Conservation (phyloP, 23 red algal species). For the Chondrus crispus region DNA sequence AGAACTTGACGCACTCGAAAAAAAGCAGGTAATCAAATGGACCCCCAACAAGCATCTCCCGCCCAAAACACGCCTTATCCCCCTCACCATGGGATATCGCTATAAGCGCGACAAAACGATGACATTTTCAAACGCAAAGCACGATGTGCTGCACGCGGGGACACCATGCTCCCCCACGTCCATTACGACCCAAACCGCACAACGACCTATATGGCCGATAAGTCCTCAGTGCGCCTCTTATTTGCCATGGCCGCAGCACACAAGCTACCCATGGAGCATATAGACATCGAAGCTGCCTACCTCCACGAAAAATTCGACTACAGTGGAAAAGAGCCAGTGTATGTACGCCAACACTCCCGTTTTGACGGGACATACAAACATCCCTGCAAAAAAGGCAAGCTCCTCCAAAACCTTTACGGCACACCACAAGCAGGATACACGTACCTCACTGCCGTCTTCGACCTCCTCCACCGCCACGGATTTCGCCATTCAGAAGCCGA, state of each 20-base stretch:
- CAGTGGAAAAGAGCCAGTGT: background rate
- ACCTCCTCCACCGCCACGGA: background rate
- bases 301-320: background rate
- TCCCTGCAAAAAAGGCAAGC: background rate
- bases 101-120: background rate
- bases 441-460: background rate
- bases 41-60: background rate
- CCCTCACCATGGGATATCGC: background rate
- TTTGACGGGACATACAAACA: background rate
- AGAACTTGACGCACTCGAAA: background rate
- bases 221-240: background rate
- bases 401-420: background rate
- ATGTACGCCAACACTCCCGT: background rate
- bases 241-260: background rate
- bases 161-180: background rate
- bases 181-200: background rate
- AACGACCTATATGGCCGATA: background rate
- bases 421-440: background rate
- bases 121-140: background rate
- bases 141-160: background rate
- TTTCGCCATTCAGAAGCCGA: background rate
- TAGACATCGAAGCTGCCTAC: slow-evolving; percentile 15
- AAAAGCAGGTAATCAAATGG: background rate
- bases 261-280: background rate
- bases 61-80: background rate